A percentile compares a stretch with the other conserved stretches of the same genome.
Conservation (phyloP, 805 yeast species). For the Suhomyces pyralidae region DNA sequence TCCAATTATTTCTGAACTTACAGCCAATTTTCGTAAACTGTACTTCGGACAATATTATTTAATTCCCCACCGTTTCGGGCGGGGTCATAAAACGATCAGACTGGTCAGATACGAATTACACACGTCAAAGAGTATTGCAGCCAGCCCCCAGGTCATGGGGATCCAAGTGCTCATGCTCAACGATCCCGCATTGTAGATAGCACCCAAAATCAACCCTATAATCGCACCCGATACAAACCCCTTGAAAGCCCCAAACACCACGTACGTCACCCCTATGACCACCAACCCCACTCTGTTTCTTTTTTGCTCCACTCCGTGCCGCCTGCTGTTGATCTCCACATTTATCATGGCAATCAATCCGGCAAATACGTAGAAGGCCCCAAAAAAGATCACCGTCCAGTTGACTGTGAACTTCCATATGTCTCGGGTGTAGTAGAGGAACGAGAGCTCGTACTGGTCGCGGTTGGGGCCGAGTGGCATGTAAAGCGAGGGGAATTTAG, state of each 20-base stretch:
- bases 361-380: slow-evolving; percentile 59
- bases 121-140: slow-evolving; percentile 64
- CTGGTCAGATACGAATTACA: slow-evolving; percentile 62
- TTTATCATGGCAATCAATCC: slow-evolving; percentile 54
- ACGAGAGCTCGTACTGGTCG: slow-evolving; percentile 45
- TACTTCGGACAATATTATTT: too few species aligned
- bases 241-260: slow-evolving; percentile 54
- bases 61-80: too few species aligned
- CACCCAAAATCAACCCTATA: slow-evolving; percentile 70
- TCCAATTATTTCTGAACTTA: too few species aligned
- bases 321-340: slow-evolving; percentile 19
- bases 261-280: slow-evolving; percentile 45
- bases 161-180: slow-evolving; percentile 94
- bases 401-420: slow-evolving; percentile 79
- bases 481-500: slow-evolving; percentile 74
- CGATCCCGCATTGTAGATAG: slow-evolving; percentile 75
- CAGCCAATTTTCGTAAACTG: too few species aligned
- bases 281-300: slow-evolving; percentile 23
- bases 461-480: slow-evolving; percentile 57
- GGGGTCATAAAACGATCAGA: slow-evolving; percentile 19
- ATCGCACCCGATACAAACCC: slow-evolving; percentile 74
- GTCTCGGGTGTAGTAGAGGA: slow-evolving; percentile 65
- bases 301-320: slow-evolving; percentile 11
- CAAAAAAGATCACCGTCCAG: slow-evolving; percentile 76
- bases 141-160: slow-evolving; percentile 77